phyloP scores from a whole-genome alignment of 352 stramenopile species.

The Peronospora destructor region DNA sequence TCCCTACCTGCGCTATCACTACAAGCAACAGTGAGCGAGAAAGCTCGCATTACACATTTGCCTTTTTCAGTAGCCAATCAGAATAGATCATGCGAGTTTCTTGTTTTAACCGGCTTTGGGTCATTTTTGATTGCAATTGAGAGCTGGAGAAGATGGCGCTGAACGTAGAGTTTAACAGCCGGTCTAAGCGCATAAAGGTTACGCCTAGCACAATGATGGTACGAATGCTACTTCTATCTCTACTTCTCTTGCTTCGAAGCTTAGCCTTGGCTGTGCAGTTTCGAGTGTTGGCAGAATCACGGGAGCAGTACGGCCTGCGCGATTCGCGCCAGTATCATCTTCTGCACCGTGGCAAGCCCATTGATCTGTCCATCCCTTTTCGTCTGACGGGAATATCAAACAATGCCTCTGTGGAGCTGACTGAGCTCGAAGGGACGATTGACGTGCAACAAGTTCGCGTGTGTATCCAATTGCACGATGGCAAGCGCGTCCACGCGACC shows the following conservation, averaged over 20 bases:
- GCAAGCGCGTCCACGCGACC: conserved; percentile 63
- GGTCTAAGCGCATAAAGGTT: conserved; percentile 70
- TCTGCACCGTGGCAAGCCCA: conserved; percentile 46
- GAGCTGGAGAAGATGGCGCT: conserved; percentile 50
- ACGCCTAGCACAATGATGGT: conserved; percentile 75
- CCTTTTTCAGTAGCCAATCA: conserved; percentile 1
- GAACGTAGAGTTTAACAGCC: conserved; percentile 63
- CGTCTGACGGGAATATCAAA: conserved; percentile 81
- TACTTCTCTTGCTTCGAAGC: background rate
- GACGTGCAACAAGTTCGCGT: conserved; percentile 63
- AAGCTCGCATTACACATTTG: background rate
- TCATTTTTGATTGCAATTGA: background rate
- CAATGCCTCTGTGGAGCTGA: conserved; percentile 69
- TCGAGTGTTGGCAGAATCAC: conserved; percentile 60
- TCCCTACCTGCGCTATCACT: conserved; percentile 90
- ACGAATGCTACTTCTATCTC: background rate
- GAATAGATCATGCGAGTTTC: background rate
- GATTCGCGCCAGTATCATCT: conserved; percentile 48
- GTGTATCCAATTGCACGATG: conserved; percentile 69
- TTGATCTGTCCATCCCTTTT: conserved; percentile 82
- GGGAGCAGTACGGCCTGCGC: conserved; percentile 44
- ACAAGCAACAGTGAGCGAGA: conserved; percentile 35
- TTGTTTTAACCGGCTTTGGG: background rate
- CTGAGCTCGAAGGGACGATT: conserved; percentile 22
- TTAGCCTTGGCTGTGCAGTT: conserved; percentile 35